phyloP scores from a whole-genome alignment of 805 yeast genomes.

The Grigorovia humatica region DNA sequence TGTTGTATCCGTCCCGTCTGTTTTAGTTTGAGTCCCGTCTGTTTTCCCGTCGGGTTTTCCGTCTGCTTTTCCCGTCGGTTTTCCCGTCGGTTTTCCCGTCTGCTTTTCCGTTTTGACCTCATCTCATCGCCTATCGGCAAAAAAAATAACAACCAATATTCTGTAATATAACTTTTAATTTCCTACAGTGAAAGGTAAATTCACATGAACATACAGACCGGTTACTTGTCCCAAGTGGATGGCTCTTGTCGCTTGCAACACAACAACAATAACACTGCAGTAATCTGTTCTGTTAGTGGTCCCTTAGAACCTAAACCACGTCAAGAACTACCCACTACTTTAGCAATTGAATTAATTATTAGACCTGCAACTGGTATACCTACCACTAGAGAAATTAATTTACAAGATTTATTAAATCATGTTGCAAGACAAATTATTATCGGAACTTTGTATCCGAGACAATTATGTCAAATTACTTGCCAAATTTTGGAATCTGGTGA shows the following conservation, averaged over 20 bases:
- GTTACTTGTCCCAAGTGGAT: constrained; percentile 51
- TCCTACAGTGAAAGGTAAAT: too few relatives aligned
- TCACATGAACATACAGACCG: constrained; percentile 3
- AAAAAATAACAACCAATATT: too few relatives aligned
- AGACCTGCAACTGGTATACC: constrained; percentile 73
- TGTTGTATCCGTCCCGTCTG: background rate
- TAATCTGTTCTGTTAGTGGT: constrained; percentile 74
- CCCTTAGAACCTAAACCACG: constrained; percentile 78
- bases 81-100: too few relatives aligned
- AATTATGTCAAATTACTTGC: constrained; percentile 57
- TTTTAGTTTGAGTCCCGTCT: too few relatives aligned
- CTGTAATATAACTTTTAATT: too few relatives aligned
- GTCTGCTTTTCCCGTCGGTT: too few relatives aligned
- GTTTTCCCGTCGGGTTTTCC: too few relatives aligned
- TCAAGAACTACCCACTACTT: constrained; percentile 73
- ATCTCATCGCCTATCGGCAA: too few relatives aligned
- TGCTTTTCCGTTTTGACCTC: too few relatives aligned
- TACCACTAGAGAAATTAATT: constrained; percentile 58
- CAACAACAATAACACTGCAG: constrained; percentile 38
- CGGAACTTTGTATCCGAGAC: constrained; percentile 65
- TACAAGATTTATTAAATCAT: constrained; percentile 61
- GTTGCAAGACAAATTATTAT: constrained; percentile 52
- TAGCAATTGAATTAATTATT: constrained; percentile 68
- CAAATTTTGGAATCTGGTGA: constrained; percentile 46
- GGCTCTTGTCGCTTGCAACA: constrained; percentile 58